Evolutionary conservation across 176 grass and related monocot genomes (phyloP), one percentile per base, ranked within the genome.

Genomic region (Phyllostachys edulis): DNA sequence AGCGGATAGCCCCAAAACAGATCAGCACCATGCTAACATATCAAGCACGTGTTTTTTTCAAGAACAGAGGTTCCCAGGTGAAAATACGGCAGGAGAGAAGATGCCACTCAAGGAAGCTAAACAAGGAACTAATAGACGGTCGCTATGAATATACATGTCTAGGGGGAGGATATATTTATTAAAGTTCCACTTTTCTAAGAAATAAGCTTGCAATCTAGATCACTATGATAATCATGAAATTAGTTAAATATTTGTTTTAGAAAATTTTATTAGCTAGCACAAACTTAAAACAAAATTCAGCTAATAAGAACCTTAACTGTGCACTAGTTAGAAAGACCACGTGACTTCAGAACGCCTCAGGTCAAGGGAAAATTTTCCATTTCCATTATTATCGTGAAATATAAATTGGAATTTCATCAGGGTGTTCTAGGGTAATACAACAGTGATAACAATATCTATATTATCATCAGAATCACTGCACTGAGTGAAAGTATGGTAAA

Each of bases 381-480:
- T 52, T 68, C 18, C 6, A 72, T 38, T 66, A 67, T 39, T 79
- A 16, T 45, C 26, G 32, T 88, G 36, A 72, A 78, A 67, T 14
- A 39, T 5, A 55, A 17, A 17, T 7, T 75, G 14, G 1, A 81
- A 74, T 80, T 61, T 49, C 9, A 7, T 49, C 9, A 7, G n/a
- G 13, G 14, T 41, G 41, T 70, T 49, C 16, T 32, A 50, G 8
- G 0, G 54, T 83, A 68, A 44, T 36, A 27, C 8, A 20, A 52
- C 4, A 41, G 46, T 10, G 9, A 39, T 16, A n/a, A 56, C 39
- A 67, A 67, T 56, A 46, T 65, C 67, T 67, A n/a, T 57, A n/a
- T 4, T 70, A 71, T 41, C 16, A 12, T 17, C 44, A 63, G 36
- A 61, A 41, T 71, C 10, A 27, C 24, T 56, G 36, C 21, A 20